These are phyloP conservation scores for Pharus latifolius DNA, from an alignment of 176 grass and related monocot species.

Conservation along the genomic window DNA sequence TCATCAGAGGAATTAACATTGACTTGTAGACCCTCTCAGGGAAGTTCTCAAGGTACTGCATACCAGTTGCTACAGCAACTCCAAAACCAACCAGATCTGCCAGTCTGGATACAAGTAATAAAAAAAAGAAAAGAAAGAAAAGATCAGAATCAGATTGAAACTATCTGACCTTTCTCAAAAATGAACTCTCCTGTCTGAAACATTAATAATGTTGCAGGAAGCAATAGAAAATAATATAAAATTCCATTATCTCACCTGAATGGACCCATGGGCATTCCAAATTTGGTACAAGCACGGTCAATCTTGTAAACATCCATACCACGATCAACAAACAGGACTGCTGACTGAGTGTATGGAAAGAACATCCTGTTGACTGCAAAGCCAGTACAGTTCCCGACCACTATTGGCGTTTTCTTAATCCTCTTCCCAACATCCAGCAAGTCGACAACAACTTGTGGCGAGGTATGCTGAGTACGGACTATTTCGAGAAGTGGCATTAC, in stretches of 20 bases:
- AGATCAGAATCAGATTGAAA: neutral
- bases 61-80: slow-evolving; percentile 67
- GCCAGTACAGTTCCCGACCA: slow-evolving; percentile 76
- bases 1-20: slow-evolving; percentile 76
- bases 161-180: neutral
- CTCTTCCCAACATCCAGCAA: slow-evolving; percentile 83
- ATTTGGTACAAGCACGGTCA: slow-evolving; percentile 76
- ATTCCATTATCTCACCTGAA: slow-evolving; percentile 60
- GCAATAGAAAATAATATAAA: neutral
- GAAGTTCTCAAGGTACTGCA: slow-evolving; percentile 79
- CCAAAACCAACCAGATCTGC: slow-evolving; percentile 90
- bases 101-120: slow-evolving; percentile 39
- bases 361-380: slow-evolving; percentile 98
- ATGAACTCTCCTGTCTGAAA: neutral
- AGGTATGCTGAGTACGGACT: slow-evolving; percentile 59
- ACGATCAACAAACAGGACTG: slow-evolving; percentile 65
- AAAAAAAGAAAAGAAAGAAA: neutral
- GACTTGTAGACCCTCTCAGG: slow-evolving; percentile 87
- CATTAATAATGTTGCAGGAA: neutral
- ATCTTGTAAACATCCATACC: slow-evolving; percentile 93
- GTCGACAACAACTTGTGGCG: slow-evolving; percentile 77
- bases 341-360: slow-evolving; percentile 87
- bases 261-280: slow-evolving; percentile 98
- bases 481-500: slow-evolving; percentile 94
- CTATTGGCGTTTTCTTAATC: slow-evolving; percentile 88